Evolutionary conservation across 306 rosid genomes (phyloP), one percentile per base, ranked within the genome.

Genomic region (Betula pendula): DNA sequence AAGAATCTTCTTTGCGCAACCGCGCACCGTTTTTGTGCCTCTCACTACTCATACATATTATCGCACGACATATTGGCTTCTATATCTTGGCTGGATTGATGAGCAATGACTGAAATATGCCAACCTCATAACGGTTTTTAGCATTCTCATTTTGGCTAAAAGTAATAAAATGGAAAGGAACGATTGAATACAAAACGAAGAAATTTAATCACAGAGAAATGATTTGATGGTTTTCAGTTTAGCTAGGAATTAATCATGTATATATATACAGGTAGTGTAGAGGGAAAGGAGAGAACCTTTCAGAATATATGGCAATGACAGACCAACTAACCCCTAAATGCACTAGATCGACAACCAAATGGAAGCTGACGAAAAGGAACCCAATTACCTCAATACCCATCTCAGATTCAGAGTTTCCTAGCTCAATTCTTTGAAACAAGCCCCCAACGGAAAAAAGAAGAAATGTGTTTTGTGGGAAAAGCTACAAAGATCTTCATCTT

Each of bases 401-500:
- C 68, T 45, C 50, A 74, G 68, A 20, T 58, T 84, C 81, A 55
- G 73, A 72, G 60, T 55, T 73, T 38, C 50, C 19, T 6, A 49
- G 56, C 16, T 71, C 56, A 68, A 42, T 20, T 45, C 68, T 22
- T 24, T 44, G 49, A 31, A n/a, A n/a, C n/a, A n/a, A n/a, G n/a
- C n/a, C n/a, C n/a, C n/a, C n/a, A n/a, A n/a, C n/a, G 52, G 38
- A 43, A 45, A 8, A 12, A 20, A 51, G 14, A 51, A 22, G 76
- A 79, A 63, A 88, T 95, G 97, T 96, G 99, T 79, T 92, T 88
- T 78, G 98, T 96, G 74, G 98, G 99, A 27, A 96, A 96, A 86
- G 99, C 99, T 79, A 92, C 99, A 70, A 96, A 92, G 97, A 96
- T 92, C 98, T 96, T 96, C 96, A 89, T 96, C 77, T 96, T 96